Evolutionary conservation across 306 rosid species (phyloP).

Genomic region (Astragalus membranaceus): DNA sequence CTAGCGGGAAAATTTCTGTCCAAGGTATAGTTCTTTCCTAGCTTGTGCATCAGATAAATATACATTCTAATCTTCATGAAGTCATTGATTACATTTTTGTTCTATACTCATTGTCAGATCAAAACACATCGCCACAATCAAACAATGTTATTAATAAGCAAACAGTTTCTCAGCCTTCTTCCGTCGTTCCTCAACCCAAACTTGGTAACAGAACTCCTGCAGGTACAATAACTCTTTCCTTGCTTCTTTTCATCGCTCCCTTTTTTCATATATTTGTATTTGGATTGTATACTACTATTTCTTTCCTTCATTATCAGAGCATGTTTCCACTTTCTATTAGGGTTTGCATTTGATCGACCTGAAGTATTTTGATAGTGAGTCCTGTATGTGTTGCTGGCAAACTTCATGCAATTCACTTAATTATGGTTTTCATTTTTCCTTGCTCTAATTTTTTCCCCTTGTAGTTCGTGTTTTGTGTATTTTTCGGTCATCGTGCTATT

Average conservation of each 20-base stretch:
- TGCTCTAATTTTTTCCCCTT: no score
- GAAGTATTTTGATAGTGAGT: no score
- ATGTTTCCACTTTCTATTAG: no score
- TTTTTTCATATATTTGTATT: no score
- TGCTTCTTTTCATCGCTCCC: background rate
- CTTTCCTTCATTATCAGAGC: no score
- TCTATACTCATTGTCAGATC: slow-evolving; percentile 25
- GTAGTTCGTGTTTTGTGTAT: no score
- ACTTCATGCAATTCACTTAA: no score
- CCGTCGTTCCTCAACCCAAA: slow-evolving; percentile 24
- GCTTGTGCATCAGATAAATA: slow-evolving; percentile 6
- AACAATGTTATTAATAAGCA: slow-evolving; percentile 23
- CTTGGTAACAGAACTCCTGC: slow-evolving; percentile 10
- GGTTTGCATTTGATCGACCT: no score
- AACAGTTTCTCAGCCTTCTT: slow-evolving; percentile 18
- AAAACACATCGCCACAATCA: slow-evolving; percentile 25
- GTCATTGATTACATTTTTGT: background rate
- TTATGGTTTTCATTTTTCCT: no score
- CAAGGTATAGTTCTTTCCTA: slow-evolving; percentile 29
- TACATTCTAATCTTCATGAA: background rate
- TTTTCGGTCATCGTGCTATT: no score
- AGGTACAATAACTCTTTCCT: slow-evolving; percentile 13
- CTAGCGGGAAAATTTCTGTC: slow-evolving; percentile 21
- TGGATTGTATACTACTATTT: no score
- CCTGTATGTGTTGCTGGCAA: no score